A percentile compares a stretch with the other conserved stretches of the same genome.
phyloP scores from a whole-genome alignment of 1,284 basidiomycete species.

The Cerrena zonata region DNA sequence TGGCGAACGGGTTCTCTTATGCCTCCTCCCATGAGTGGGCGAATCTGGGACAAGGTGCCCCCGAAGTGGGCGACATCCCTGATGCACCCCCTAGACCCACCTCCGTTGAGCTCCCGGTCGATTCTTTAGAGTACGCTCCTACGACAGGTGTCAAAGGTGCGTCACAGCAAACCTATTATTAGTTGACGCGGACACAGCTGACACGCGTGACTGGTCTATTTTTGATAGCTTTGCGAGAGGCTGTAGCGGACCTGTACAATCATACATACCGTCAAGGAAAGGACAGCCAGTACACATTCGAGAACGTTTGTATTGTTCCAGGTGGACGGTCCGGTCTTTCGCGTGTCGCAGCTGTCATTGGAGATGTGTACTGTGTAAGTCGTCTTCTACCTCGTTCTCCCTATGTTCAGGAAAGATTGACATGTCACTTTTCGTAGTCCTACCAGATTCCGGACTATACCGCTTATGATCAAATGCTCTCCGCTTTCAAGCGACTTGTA shows the following conservation, averaged over 20 bases:
- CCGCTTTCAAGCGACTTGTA: constrained; percentile 83
- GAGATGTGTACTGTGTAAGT: constrained; percentile 72
- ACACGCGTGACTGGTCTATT: not conserved
- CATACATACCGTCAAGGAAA: constrained; percentile 78
- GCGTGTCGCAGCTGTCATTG: constrained; percentile 85
- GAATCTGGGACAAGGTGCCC: constrained; percentile 82
- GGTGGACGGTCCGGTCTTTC: constrained; percentile 86
- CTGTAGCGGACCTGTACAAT: constrained; percentile 85
- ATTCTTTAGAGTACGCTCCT: constrained; percentile 88
- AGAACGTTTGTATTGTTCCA: constrained; percentile 88
- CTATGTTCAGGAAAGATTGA: not conserved
- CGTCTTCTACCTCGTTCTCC: not conserved
- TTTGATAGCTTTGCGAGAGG: constrained; percentile 48
- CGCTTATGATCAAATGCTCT: constrained; percentile 78
- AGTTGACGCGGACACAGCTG: constrained; percentile 4
- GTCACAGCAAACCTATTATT: constrained; percentile 12
- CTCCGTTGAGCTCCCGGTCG: constrained; percentile 56
- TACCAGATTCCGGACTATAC: constrained; percentile 62
- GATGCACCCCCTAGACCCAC: constrained; percentile 64
- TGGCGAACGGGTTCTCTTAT: constrained; percentile 84
- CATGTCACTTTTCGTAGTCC: constrained; percentile 9
- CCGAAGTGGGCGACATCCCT: constrained; percentile 81
- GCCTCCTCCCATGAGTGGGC: constrained; percentile 76
- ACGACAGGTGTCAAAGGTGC: constrained; percentile 84
- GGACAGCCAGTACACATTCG: constrained; percentile 77